Evolutionary conservation across 2,329 filamentous ascomycete genomes (phyloP).

Genomic region (Ceratocystiopsis sp.): DNA sequence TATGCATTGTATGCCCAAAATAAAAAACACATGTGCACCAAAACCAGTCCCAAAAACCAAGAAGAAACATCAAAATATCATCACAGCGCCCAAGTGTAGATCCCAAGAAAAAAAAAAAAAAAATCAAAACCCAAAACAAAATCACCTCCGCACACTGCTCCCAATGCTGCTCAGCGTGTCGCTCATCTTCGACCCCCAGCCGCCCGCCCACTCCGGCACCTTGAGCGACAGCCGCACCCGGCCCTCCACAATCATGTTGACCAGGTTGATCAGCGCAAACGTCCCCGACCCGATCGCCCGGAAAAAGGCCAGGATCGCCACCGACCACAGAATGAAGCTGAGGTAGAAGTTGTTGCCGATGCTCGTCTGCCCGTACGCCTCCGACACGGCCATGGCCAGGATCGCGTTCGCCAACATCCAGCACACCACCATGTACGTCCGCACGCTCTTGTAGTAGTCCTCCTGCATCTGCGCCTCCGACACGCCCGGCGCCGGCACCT

Average conservation of each 20-base stretch:
- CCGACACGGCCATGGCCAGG: slow-evolving; percentile 81
- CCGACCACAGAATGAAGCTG: slow-evolving; percentile 81
- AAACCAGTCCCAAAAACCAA: neutral
- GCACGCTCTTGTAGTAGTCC: slow-evolving; percentile 94
- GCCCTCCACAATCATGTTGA: slow-evolving; percentile 78
- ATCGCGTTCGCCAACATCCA: slow-evolving; percentile 92
- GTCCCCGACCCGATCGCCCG: slow-evolving; percentile 65
- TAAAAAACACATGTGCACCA: neutral
- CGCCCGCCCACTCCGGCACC: slow-evolving; percentile 32
- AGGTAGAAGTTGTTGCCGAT: slow-evolving; percentile 80
- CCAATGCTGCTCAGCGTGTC: slow-evolving; percentile 33
- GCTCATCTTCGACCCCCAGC: slow-evolving; percentile 22
- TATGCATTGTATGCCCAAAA: neutral
- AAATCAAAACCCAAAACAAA: neutral
- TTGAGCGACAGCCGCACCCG: slow-evolving; percentile 46
- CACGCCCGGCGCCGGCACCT: slow-evolving; percentile 46
- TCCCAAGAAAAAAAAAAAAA: neutral
- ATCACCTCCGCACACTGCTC: slow-evolving; percentile 21
- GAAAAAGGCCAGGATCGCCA: slow-evolving; percentile 75
- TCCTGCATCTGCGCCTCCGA: slow-evolving; percentile 80
- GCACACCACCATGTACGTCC: slow-evolving; percentile 91
- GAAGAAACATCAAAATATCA: neutral
- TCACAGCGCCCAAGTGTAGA: neutral
- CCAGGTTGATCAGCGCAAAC: slow-evolving; percentile 66
- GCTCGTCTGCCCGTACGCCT: slow-evolving; percentile 57